A percentile compares a stretch with the other conserved stretches of the same genome.
Evolutionary conservation across 2,329 filamentous ascomycete genomes (phyloP).

Genomic region (Colletotrichum gigasporum): DNA sequence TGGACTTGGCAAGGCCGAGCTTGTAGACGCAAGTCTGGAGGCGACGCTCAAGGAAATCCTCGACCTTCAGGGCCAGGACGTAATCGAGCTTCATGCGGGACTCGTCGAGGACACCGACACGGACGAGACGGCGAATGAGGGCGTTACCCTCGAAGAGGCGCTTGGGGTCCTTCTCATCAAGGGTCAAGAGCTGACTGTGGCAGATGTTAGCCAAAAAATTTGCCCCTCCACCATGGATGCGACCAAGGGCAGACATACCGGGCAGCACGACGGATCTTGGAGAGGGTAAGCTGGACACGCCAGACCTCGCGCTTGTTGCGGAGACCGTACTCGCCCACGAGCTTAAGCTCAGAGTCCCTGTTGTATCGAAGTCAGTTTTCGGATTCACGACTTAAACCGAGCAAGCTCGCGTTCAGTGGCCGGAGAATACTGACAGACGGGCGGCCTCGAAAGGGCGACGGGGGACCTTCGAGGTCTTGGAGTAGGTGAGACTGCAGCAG

Average conservation of each 20-base stretch:
- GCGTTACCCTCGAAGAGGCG: slow-evolving; percentile 99
- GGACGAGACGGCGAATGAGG: slow-evolving; percentile 99
- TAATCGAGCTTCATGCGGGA: slow-evolving; percentile 99
- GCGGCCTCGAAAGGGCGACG: slow-evolving; percentile 99
- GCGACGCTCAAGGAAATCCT: slow-evolving; percentile 99
- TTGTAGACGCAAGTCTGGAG: slow-evolving; percentile 99
- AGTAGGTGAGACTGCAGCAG: slow-evolving; percentile 73
- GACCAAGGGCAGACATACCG: slow-evolving; percentile 68
- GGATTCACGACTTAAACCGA: slow-evolving; percentile 89
- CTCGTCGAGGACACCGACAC: slow-evolving; percentile 99
- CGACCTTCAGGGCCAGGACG: slow-evolving; percentile 98
- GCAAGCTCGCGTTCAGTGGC: slow-evolving; percentile 99
- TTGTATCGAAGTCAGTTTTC: slow-evolving; percentile 70
- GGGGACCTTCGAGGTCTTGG: slow-evolving; percentile 99
- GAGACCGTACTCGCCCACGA: slow-evolving; percentile 99
- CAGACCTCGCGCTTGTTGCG: slow-evolving; percentile 99
- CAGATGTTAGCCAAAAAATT: slow-evolving; percentile 35
- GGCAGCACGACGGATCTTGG: slow-evolving; percentile 99
- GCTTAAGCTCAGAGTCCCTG: slow-evolving; percentile 99
- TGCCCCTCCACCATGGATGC: neutral
- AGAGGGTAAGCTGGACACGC: slow-evolving; percentile 99
- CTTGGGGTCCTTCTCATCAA: slow-evolving; percentile 99
- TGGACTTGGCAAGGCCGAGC: slow-evolving; percentile 99
- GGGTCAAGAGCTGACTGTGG: slow-evolving; percentile 95
- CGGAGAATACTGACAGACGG: slow-evolving; percentile 96